Percentiles rank a stretch among this genome's conserved stretches.
phyloP scores from a whole-genome alignment of 306 rosid genomes.

The Vigna radiata region DNA sequence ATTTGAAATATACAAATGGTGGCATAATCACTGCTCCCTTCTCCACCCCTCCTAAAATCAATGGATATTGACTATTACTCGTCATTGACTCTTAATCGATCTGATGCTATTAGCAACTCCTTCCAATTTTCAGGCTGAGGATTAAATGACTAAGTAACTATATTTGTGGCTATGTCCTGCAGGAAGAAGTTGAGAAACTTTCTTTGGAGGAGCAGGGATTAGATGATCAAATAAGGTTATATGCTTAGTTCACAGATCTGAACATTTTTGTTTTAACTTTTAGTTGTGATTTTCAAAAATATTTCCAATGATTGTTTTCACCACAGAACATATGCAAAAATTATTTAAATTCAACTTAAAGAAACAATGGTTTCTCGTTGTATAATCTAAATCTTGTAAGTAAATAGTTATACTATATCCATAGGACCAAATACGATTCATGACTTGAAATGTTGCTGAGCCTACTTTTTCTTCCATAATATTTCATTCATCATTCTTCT shows the following conservation, averaged over 20 bases:
- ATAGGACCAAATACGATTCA: neutral
- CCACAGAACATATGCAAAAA: neutral
- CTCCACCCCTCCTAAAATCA: neutral
- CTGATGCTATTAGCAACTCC: constrained; percentile 2
- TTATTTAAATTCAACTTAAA: neutral
- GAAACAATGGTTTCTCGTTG: constrained; percentile 12
- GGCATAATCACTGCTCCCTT: neutral
- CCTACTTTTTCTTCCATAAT: neutral
- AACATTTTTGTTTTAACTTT: neutral
- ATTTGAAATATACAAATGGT: constrained; percentile 19
- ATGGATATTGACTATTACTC: neutral
- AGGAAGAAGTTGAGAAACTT: constrained; percentile 87
- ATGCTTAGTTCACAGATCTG: constrained; percentile 16
- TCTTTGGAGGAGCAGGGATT: constrained; percentile 75
- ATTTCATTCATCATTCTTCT: constrained; percentile 24
- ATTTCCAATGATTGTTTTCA: neutral
- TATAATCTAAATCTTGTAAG: neutral
- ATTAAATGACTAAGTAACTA: constrained; percentile 28
- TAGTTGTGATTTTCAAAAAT: neutral
- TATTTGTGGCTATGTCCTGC: constrained; percentile 58
- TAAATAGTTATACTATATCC: neutral
- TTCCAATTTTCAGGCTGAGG: constrained; percentile 48
- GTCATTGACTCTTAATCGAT: constrained; percentile 16
- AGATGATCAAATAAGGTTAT: constrained; percentile 90
- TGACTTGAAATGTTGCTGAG: neutral